Percentiles rank a stretch among this genome's conserved stretches.
Conservation (phyloP, 1,284 basidiomycete genomes). For the Tylopilus sp. region DNA sequence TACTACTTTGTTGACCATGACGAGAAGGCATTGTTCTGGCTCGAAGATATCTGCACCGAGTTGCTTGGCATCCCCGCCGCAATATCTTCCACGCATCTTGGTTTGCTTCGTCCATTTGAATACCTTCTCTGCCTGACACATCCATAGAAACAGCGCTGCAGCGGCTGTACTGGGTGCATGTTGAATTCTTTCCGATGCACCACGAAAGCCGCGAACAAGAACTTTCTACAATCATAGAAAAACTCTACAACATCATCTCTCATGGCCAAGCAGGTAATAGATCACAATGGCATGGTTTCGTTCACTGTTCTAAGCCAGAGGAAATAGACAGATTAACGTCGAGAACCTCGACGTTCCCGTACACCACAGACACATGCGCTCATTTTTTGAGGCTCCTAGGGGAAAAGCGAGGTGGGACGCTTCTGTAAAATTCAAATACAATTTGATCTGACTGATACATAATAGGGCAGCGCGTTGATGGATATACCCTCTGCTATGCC, state of each 20-base stretch:
- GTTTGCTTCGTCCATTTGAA: conserved; percentile 45
- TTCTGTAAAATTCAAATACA: background rate
- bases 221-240: conserved; percentile 51
- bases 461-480: conserved; percentile 41
- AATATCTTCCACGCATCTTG: conserved; percentile 59
- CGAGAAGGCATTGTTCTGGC: conserved; percentile 60
- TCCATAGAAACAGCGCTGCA: conserved; percentile 55
- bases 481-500: conserved; percentile 45
- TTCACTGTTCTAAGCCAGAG: conserved; percentile 11
- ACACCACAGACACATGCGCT: conserved; percentile 44
- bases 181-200: conserved; percentile 70
- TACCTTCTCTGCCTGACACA: conserved; percentile 16
- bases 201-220: conserved; percentile 48
- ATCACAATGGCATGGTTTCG: background rate
- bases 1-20: conserved; percentile 68
- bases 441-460: background rate
- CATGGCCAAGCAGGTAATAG: conserved; percentile 47
- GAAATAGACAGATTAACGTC: conserved; percentile 57
- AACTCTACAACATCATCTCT: conserved; percentile 50
- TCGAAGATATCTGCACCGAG: conserved; percentile 54
- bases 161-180: conserved; percentile 66
- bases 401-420: conserved; percentile 35
- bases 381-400: conserved; percentile 40
- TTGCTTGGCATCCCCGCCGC: conserved; percentile 54
- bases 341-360: conserved; percentile 55